These are phyloP conservation scores for Nigrograna mackinnonii DNA, from an alignment of 2,329 filamentous ascomycete genomes.

Conservation along the genomic window DNA sequence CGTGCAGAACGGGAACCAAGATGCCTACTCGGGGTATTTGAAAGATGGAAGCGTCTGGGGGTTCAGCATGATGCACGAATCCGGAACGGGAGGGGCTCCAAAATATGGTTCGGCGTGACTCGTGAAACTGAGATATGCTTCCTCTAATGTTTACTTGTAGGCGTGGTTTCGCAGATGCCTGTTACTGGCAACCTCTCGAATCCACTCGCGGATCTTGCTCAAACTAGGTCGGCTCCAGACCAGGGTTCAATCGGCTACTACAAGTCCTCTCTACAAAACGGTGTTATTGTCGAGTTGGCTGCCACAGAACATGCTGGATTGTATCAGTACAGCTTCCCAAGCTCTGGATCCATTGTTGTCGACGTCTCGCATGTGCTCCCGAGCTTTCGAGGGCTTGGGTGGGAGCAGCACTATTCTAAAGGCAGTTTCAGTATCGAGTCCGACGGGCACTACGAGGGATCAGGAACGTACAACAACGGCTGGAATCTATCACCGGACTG, in stretches of 20 bases:
- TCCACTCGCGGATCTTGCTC: slow-evolving; percentile 60
- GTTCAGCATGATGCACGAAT: slow-evolving; percentile 41
- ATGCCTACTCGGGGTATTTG: slow-evolving; percentile 42
- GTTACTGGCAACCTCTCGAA: slow-evolving; percentile 42
- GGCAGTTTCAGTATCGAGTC: slow-evolving; percentile 59
- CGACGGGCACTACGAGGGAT: slow-evolving; percentile 61
- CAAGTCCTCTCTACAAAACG: slow-evolving; percentile 57
- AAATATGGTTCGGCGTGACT: slow-evolving; percentile 12
- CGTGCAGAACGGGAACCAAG: slow-evolving; percentile 27
- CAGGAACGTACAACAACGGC: slow-evolving; percentile 67
- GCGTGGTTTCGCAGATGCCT: slow-evolving; percentile 41
- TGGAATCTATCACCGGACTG: slow-evolving; percentile 67
- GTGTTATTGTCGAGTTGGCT: slow-evolving; percentile 61
- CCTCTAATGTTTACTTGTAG: slow-evolving; percentile 28
- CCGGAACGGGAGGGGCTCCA: slow-evolving; percentile 37
- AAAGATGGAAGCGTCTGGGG: slow-evolving; percentile 33
- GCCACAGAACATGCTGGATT: slow-evolving; percentile 61
- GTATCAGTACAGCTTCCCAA: slow-evolving; percentile 63
- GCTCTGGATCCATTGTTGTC: slow-evolving; percentile 55
- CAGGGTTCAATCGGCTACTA: slow-evolving; percentile 65
- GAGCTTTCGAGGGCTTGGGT: slow-evolving; percentile 62
- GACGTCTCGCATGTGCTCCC: slow-evolving; percentile 68
- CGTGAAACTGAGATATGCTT: background rate
- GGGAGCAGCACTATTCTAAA: slow-evolving; percentile 66
- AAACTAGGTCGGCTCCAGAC: slow-evolving; percentile 55